These are phyloP conservation scores for Wickerhamiella sergipiensis DNA, from an alignment of 805 yeast genomes.

Conservation along the genomic window DNA sequence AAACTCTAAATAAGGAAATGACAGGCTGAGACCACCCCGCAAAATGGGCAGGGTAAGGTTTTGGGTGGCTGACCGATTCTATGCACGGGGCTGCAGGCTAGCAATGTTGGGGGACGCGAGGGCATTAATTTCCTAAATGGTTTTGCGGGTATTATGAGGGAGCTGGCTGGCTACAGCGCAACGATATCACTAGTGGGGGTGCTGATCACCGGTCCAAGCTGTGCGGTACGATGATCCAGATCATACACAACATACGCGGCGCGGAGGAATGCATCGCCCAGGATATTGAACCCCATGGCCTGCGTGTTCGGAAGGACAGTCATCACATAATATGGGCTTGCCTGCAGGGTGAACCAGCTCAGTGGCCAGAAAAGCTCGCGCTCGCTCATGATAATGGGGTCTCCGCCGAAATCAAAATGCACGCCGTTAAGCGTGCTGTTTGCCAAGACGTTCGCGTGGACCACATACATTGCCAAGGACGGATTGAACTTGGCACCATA, in stretches of 20 bases:
- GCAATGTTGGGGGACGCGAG: background rate
- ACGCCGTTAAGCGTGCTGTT: conserved; percentile 18
- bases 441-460: conserved; percentile 24
- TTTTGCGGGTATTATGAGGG: background rate
- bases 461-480: conserved; percentile 29
- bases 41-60: background rate
- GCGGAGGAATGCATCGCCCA: conserved; percentile 47
- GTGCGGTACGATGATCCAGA: conserved; percentile 36
- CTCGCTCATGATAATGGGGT: conserved; percentile 34
- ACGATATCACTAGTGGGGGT: conserved; percentile 8
- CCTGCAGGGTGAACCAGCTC: conserved; percentile 18
- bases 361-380: conserved; percentile 23
- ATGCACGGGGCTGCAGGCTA: background rate
- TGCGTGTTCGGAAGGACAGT: conserved; percentile 19
- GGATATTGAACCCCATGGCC: conserved; percentile 25
- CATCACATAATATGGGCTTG: conserved; percentile 18
- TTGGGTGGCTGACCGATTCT: background rate
- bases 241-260: conserved; percentile 46
- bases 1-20: background rate
- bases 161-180: conserved; percentile 3
- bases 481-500: conserved; percentile 31
- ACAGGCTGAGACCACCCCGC: background rate
- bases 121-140: background rate
- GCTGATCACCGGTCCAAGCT: conserved; percentile 27
- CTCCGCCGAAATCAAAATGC: conserved; percentile 39